phyloP scores from a whole-genome alignment of 1,139 yeast species.

The Yamadazyma triangularis region DNA sequence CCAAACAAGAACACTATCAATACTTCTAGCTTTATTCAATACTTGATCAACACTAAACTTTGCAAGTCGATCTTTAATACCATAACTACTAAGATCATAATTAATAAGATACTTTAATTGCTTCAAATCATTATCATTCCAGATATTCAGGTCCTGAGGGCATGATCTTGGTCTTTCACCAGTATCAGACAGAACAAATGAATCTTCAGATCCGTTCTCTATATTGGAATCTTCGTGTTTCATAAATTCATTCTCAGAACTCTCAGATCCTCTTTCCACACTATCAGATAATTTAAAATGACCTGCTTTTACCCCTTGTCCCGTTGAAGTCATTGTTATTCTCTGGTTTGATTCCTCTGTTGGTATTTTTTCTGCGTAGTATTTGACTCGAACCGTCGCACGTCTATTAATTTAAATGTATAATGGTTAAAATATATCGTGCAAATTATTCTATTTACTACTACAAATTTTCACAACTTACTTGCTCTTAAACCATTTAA shows the following conservation, averaged over 20 bases:
- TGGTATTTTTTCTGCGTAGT: too few species aligned
- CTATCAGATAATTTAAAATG: too few species aligned
- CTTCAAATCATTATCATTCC: slow-evolving; percentile 7
- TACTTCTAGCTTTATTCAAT: slow-evolving; percentile 1
- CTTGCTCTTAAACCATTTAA: slow-evolving; percentile 66
- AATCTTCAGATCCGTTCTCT: slow-evolving; percentile 9
- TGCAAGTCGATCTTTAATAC: slow-evolving; percentile 5
- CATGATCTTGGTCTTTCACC: neutral
- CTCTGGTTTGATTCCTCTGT: too few species aligned
- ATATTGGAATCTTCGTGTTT: neutral
- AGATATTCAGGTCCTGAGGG: too few species aligned
- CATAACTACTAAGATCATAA: slow-evolving; percentile 9
- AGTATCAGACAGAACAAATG: slow-evolving; percentile 1
- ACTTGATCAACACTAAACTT: slow-evolving; percentile 1
- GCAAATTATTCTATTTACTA: too few species aligned
- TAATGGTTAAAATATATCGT: too few species aligned
- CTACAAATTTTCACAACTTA: slow-evolving; percentile 26
- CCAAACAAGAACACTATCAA: slow-evolving; percentile 6
- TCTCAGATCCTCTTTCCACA: neutral
- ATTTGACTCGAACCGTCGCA: too few species aligned
- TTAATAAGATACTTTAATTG: slow-evolving; percentile 6
- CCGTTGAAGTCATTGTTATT: too few species aligned
- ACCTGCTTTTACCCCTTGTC: too few species aligned
- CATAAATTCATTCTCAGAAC: neutral
- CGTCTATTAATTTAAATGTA: too few species aligned